Conservation (phyloP, 495 filamentous ascomycete species). For the Corynascus novoguineensis region DNA sequence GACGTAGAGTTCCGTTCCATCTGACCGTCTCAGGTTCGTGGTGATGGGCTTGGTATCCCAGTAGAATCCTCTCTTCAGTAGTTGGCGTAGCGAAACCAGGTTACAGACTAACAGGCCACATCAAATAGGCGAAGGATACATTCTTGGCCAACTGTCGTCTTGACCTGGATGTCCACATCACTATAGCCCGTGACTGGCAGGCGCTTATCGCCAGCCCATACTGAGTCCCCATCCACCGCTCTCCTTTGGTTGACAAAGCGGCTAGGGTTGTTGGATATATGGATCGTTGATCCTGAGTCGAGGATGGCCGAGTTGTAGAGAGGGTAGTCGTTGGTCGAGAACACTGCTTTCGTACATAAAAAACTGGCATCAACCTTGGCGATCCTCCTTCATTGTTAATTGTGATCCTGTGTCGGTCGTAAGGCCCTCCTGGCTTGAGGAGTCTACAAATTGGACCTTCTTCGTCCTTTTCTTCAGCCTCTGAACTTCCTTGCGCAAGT, state of each 20-base stretch:
- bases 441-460: too few relatives aligned
- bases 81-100: constrained; percentile 5
- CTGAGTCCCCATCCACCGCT: constrained; percentile 1
- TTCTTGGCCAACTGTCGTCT: background rate
- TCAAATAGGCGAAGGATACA: background rate
- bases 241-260: background rate
- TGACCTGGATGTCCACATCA: constrained; percentile 4
- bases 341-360: background rate
- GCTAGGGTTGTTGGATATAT: constrained; percentile 8
- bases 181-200: constrained; percentile 5
- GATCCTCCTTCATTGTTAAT: background rate
- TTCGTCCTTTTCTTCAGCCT: background rate
- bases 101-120: constrained; percentile 11
- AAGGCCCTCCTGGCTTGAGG: background rate
- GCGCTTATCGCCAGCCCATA: constrained; percentile 7
- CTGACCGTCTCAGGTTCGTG: background rate
- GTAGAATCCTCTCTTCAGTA: constrained; percentile 8
- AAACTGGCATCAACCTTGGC: background rate
- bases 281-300: constrained; percentile 10
- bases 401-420: background rate
- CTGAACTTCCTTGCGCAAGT: background rate
- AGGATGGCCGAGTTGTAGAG: constrained; percentile 15
- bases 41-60: constrained; percentile 12
- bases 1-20: background rate
- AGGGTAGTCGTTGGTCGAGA: background rate